Conservation (phyloP, 208 protist species). For the Acanthamoeba sp. region DNA sequence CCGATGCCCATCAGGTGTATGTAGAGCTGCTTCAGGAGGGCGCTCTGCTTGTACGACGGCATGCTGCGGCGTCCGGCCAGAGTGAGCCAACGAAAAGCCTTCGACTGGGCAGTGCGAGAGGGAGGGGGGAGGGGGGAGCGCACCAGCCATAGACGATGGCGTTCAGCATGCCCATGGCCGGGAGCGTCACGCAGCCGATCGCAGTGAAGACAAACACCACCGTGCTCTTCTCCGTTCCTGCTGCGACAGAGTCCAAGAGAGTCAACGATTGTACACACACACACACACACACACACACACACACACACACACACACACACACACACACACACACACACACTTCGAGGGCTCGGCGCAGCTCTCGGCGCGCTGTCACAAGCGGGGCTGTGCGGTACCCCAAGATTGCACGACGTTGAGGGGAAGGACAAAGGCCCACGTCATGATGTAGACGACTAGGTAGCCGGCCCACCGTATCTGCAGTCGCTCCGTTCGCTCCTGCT, state of each 20-base stretch:
- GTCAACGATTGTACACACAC: not conserved
- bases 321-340: not conserved
- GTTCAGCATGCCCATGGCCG: not conserved
- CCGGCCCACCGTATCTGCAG: slow-evolving; percentile 42
- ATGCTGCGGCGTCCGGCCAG: not conserved
- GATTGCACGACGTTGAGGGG: slow-evolving; percentile 35
- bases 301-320: not conserved
- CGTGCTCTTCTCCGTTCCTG: slow-evolving; percentile 32
- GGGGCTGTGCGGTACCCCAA: slow-evolving; percentile 16
- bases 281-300: not conserved
- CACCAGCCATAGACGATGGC: slow-evolving; percentile 38
- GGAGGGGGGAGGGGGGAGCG: not conserved
- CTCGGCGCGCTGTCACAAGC: too few species aligned
- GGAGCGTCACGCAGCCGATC: slow-evolving; percentile 14
- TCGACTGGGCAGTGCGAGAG: too few species aligned
- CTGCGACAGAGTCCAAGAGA: too few species aligned
- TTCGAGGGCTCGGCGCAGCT: too few species aligned
- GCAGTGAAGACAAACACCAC: slow-evolving; percentile 22
- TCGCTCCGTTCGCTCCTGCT: slow-evolving; percentile 43
- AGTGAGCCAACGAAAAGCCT: not conserved
- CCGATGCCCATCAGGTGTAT: not conserved
- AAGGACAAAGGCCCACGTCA: slow-evolving; percentile 24
- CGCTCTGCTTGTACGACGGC: slow-evolving; percentile 34
- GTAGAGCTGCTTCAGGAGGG: not conserved
- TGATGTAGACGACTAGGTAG: slow-evolving; percentile 33